Evolutionary conservation across 2,329 filamentous ascomycete genomes (phyloP).

Genomic region (Fusarium armeniacum): DNA sequence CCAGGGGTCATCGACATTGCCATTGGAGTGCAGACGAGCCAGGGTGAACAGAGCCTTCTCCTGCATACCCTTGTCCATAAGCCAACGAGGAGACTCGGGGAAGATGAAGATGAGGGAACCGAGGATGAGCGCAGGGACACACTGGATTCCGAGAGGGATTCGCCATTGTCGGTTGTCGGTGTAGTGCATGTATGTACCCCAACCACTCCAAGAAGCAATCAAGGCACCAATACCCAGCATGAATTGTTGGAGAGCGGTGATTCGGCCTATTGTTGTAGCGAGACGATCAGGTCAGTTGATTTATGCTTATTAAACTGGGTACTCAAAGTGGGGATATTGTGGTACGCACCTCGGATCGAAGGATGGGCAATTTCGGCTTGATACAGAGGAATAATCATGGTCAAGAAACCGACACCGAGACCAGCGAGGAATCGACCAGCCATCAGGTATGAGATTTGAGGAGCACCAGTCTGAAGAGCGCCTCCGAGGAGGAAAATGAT

Average conservation of each 20-base stretch:
- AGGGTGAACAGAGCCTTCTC: slow-evolving; percentile 76
- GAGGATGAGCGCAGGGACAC: slow-evolving; percentile 74
- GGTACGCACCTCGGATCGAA: slow-evolving; percentile 8
- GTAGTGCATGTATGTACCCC: slow-evolving; percentile 62
- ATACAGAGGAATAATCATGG: slow-evolving; percentile 68
- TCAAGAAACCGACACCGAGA: slow-evolving; percentile 54
- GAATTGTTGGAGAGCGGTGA: slow-evolving; percentile 79
- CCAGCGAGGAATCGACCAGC: slow-evolving; percentile 78
- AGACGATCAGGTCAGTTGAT: neutral
- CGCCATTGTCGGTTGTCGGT: slow-evolving; percentile 54
- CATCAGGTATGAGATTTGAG: slow-evolving; percentile 71
- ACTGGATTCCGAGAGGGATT: slow-evolving; percentile 74
- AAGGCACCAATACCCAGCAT: slow-evolving; percentile 84
- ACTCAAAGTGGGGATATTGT: slow-evolving; percentile 72
- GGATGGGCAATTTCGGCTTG: slow-evolving; percentile 84
- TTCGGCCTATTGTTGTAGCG: slow-evolving; percentile 1
- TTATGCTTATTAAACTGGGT: slow-evolving; percentile 16
- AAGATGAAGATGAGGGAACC: slow-evolving; percentile 76
- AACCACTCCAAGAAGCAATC: slow-evolving; percentile 80
- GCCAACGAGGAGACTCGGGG: slow-evolving; percentile 80
- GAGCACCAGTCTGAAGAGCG: slow-evolving; percentile 77
- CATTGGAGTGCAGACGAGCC: slow-evolving; percentile 76
- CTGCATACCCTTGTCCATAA: slow-evolving; percentile 76
- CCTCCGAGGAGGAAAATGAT: slow-evolving; percentile 80
- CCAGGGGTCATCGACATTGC: slow-evolving; percentile 74